Conservation (phyloP, 2,329 filamentous ascomycete genomes). For the Fusarium sp. region DNA sequence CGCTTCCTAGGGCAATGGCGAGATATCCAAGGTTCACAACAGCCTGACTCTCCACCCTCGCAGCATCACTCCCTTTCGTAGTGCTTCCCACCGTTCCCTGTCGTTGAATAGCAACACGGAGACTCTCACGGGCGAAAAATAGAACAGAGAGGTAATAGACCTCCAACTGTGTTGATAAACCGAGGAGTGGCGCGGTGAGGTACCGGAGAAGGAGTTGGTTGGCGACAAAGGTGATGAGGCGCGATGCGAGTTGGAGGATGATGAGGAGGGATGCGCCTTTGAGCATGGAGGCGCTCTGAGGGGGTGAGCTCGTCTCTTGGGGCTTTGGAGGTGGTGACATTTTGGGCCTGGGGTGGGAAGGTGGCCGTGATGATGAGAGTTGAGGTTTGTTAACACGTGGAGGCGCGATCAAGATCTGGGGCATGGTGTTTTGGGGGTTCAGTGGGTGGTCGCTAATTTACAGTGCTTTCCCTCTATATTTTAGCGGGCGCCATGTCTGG, state of each 20-base stretch:
- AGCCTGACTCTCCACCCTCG: slow-evolving; percentile 66
- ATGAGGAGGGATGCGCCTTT: slow-evolving; percentile 86
- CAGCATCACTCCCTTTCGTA: slow-evolving; percentile 13
- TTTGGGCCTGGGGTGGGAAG: neutral
- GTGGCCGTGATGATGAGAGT: neutral
- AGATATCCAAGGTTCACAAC: slow-evolving; percentile 90
- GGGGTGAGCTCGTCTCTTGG: neutral
- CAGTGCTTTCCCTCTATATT: neutral
- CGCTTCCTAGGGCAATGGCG: slow-evolving; percentile 71
- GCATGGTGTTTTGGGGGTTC: slow-evolving; percentile 16
- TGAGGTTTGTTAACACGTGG: slow-evolving; percentile 27
- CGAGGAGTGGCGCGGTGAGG: slow-evolving; percentile 83
- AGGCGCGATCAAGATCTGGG: too few relatives aligned
- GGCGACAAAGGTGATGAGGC: slow-evolving; percentile 85
- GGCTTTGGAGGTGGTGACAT: slow-evolving; percentile 8
- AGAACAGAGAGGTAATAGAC: slow-evolving; percentile 92
- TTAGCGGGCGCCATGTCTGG: neutral
- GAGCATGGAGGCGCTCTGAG: slow-evolving; percentile 52
- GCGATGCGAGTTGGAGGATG: slow-evolving; percentile 84
- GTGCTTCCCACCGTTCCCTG: slow-evolving; percentile 53
- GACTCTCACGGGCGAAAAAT: slow-evolving; percentile 90
- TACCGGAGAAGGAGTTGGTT: slow-evolving; percentile 92
- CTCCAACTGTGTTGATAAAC: slow-evolving; percentile 87
- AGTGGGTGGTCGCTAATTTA: slow-evolving; percentile 1
- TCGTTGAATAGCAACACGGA: slow-evolving; percentile 90